phyloP scores from a whole-genome alignment of 768 basidiomycete species.

The Lactarius pseudohatsudake region DNA sequence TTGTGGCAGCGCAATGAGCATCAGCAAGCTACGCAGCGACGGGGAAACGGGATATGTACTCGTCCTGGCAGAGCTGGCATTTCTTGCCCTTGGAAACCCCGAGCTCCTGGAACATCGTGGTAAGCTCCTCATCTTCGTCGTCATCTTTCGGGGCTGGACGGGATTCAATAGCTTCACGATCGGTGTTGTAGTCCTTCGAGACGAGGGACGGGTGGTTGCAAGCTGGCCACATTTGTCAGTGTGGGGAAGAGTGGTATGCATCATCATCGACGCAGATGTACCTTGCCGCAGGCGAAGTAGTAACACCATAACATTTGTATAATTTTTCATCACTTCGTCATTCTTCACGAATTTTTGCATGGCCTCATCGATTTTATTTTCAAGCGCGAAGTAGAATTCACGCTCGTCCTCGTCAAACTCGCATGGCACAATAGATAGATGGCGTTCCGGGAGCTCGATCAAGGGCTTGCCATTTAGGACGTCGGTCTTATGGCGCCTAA shows the following conservation, averaged over 20 bases:
- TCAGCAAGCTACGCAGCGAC: background rate
- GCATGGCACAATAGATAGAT: conserved; percentile 70
- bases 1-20: conserved; percentile 30
- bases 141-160: conserved; percentile 51
- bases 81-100: conserved; percentile 58
- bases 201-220: conserved; percentile 89
- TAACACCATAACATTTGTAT: conserved; percentile 68
- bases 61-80: conserved; percentile 74
- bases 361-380: conserved; percentile 60
- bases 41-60: conserved; percentile 47
- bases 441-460: conserved; percentile 75
- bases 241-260: background rate
- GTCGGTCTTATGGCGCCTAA: conserved; percentile 79
- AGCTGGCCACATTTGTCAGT: conserved; percentile 45
- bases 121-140: conserved; percentile 67
- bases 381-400: conserved; percentile 74
- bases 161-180: conserved; percentile 75
- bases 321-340: conserved; percentile 52
- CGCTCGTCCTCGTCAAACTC: conserved; percentile 74
- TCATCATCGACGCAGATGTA: conserved; percentile 31
- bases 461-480: conserved; percentile 76
- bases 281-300: conserved; percentile 89
- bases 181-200: conserved; percentile 68
- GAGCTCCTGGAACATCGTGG: conserved; percentile 67
- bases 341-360: conserved; percentile 57